Evolutionary conservation across 192 early-diverging fungal genomes (phyloP), one percentile per base, ranked within the genome.

Genomic region (Backusella tuberculispora): DNA sequence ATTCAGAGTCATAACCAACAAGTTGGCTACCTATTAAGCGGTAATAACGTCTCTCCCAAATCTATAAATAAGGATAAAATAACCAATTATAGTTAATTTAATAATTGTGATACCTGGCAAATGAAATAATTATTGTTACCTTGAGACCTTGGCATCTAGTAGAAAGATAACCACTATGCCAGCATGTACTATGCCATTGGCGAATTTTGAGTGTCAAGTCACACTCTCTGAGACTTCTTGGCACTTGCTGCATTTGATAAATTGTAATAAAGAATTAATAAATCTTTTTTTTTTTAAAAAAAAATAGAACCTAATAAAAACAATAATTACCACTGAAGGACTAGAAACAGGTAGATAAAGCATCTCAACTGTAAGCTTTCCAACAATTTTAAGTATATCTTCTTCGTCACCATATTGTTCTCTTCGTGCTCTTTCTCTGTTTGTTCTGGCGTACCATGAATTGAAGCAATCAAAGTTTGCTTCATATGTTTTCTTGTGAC

Each of bases 401-500:
- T 77, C 76, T 21, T 77, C 76, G 17, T 77, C 70, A 66, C 70
- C 75, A 45, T 48, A 71, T 17, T 76, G 70, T 38, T 73, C 44
- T 38, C 64, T 12, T 63, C 70, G 43, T 41, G 60, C 44, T 67
- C 60, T 48, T 40, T 73, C 69, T 66, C 48, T 48, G 13, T 73
- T 48, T 41, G 69, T 60, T 42, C 76, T 41, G 14, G 63, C 69
- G 41, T 71, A 66, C 76, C 76, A 77, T n/a, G 69, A 71, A 67
- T 77, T 77, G 63, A 77, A 67, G n/a, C 76, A 77, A 72, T 71
- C 76, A 47, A 77, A 77, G 24, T 60, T 72, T 13, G 76, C 56
- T n/a, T 73, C 69, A 37, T 73, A 77, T 3, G 60, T 67, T 64
- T 77, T 77, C 37, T 73, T 47, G 41, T 66, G 47, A 67, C 76